These are phyloP conservation scores for Forsythia suspensa DNA, from an alignment of 257 asterid genomes.

Conservation along the genomic window DNA sequence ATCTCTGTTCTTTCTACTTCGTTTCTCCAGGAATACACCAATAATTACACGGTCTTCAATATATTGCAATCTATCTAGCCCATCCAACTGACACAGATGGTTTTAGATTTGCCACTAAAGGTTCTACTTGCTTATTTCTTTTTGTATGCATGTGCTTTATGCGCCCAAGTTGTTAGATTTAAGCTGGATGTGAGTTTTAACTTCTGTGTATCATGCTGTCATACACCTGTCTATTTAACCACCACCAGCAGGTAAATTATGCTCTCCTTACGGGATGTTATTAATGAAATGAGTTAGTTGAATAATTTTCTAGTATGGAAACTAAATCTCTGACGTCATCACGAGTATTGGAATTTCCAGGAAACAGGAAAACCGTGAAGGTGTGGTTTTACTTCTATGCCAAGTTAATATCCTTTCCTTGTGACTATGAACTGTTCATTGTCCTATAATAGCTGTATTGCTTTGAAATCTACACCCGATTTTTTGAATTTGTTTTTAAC, in stretches of 20 bases:
- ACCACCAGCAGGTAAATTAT: background rate
- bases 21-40: background rate
- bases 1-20: conserved; percentile 4
- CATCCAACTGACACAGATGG: background rate
- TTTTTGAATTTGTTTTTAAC: background rate
- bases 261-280: background rate
- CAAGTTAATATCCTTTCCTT: background rate
- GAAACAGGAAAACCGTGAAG: background rate
- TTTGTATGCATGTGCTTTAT: background rate
- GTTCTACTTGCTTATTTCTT: background rate
- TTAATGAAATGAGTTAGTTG: background rate
- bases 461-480: background rate
- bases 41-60: background rate
- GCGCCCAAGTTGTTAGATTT: background rate
- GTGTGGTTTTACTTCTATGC: background rate
- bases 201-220: background rate
- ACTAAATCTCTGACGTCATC: background rate
- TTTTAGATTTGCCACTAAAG: background rate
- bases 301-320: background rate
- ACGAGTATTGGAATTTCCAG: background rate
- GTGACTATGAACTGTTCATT: background rate
- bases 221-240: background rate
- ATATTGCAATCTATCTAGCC: background rate
- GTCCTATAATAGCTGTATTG: background rate
- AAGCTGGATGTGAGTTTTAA: background rate